Percentiles rank a stretch among this genome's conserved stretches.
Conservation (phyloP, 352 stramenopile species). For the Phytophthora podocarpi region DNA sequence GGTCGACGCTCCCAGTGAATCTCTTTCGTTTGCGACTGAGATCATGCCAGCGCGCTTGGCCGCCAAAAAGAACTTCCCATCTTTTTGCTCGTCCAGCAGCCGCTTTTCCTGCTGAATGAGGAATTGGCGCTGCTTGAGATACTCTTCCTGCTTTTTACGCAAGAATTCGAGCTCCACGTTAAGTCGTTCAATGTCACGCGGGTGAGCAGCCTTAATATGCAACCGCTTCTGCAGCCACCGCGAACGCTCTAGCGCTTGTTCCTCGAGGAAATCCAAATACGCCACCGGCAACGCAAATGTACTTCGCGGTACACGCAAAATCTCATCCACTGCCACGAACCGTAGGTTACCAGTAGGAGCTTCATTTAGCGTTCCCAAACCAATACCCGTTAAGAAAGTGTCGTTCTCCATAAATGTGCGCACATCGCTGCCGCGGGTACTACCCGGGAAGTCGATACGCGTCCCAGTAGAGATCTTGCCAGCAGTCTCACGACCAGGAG, state of each 20-base stretch:
- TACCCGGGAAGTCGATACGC: conserved; percentile 21
- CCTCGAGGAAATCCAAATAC: conserved; percentile 77
- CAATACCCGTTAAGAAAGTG: conserved; percentile 56
- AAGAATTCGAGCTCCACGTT: conserved; percentile 66
- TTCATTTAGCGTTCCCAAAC: conserved; percentile 35
- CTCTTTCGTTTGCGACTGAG: conserved; percentile 20
- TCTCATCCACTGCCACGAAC: conserved; percentile 78
- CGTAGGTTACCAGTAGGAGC: conserved; percentile 38
- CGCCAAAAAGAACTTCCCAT: conserved; percentile 50
- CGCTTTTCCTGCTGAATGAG: conserved; percentile 77
- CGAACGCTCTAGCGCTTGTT: conserved; percentile 60
- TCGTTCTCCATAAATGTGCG: conserved; percentile 66
- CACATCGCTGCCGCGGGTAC: conserved; percentile 36
- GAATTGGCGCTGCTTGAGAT: conserved; percentile 78
- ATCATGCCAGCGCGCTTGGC: conserved; percentile 30
- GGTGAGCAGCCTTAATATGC: conserved; percentile 10
- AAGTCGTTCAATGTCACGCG: conserved; percentile 37
- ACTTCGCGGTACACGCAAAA: conserved; percentile 70
- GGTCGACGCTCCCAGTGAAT: conserved; percentile 20
- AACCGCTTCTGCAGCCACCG: conserved; percentile 59
- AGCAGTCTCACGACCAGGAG: conserved; percentile 38
- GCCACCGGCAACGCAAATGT: conserved; percentile 79
- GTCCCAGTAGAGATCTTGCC: conserved; percentile 19
- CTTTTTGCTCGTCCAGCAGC: conserved; percentile 55
- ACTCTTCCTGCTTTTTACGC: conserved; percentile 74